Evolutionary conservation across 208 protist genomes (phyloP).

Genomic region (Porcisia hertigi): DNA sequence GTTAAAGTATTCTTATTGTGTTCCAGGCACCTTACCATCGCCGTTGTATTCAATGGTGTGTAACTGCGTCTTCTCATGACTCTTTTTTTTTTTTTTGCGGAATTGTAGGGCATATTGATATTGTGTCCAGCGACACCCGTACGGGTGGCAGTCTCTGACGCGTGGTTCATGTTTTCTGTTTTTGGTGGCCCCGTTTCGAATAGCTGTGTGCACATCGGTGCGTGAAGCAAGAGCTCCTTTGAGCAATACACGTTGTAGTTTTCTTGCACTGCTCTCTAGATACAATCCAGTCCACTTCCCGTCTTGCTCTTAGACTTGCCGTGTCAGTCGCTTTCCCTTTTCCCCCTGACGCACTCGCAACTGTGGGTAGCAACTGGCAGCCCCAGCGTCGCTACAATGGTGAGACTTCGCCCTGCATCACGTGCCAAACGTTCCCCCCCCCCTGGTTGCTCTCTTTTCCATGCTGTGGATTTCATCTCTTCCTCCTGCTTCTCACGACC

Average conservation of each 20-base stretch:
- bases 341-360: background rate
- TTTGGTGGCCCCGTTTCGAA: background rate
- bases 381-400: conserved; percentile 1
- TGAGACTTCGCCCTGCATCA: background rate
- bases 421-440: background rate
- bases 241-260: background rate
- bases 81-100: background rate
- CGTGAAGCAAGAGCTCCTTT: background rate
- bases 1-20: background rate
- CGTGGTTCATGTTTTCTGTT: background rate
- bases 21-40: no score
- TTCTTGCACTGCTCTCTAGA: background rate
- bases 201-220: background rate
- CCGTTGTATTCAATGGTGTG: background rate
- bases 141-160: background rate
- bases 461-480: background rate
- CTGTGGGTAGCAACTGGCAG: background rate
- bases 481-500: conserved; percentile 3
- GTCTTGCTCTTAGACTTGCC: background rate
- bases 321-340: background rate
- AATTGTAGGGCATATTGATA: background rate
- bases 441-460: background rate
- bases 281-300: background rate
- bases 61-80: background rate
- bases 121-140: background rate